Base-by-base conservation (phyloP, 257 asterid species). In the Anisodus acutangulus region DNA sequence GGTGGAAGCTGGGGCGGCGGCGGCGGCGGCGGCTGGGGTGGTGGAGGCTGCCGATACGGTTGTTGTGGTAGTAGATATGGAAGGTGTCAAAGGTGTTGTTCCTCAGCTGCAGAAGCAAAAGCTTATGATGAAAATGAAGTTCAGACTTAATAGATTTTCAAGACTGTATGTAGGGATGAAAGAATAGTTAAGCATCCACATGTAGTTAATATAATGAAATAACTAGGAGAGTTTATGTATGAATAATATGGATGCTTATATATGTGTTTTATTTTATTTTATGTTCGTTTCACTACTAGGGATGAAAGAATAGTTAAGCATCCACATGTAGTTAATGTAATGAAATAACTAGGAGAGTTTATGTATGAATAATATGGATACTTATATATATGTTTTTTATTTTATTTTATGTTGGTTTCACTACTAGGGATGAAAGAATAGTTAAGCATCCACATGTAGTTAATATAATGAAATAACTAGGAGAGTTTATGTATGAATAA, bases 401-500 rank as follows among this genome's bases (percentile, higher is more conserved):
- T 22, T 22, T 0, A 22, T 22, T 22, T 22, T 22, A 22, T 22
- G 26, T 22, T 22, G 26, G 26, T 22, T 22, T 22, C 26, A 22
- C 26, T 22, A 22, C 26, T 22, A 22, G 54, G 54, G 11, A 74
- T 6, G 39, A n/a, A 11, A 19, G 1, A 51, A 47, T 22, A 22
- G 26, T 22, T 3, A 72, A 6, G 63, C 81, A 22, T 51, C 63
- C 47, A 70, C 35, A 53, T 51, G 57, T 49, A 74, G 80, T 45
- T 71, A 41, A 41, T 59, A 31, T 71, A 41, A 43, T 17, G 45
- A 43, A n/a, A 4, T 49, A 74, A 49, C 4, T 74, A 74, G n/a
- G 43, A 76, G 22, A 76, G 81, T 51, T 76, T 51, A 51, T 49
- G 45, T 76, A 9, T n/a, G 81, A 76, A 76, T 72, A 72, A 72